These are phyloP conservation scores for Davidsoniella eucalypti DNA, from an alignment of 2,329 filamentous ascomycete species.

Conservation along the genomic window DNA sequence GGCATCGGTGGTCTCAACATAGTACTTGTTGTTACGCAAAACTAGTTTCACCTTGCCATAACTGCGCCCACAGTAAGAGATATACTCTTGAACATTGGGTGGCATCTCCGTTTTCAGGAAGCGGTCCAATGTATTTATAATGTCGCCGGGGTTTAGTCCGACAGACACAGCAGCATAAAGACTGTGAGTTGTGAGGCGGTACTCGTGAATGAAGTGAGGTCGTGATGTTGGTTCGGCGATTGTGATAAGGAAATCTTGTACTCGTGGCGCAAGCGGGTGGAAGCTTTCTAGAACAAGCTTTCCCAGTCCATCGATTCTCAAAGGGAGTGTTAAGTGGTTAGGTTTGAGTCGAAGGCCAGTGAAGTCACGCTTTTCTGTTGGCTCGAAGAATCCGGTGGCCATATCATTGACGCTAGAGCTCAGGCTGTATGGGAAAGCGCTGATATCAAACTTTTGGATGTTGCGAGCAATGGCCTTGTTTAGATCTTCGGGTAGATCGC, in stretches of 20 bases:
- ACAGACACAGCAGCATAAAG: constrained; percentile 92
- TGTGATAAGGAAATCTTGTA: constrained; percentile 88
- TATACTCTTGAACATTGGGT: constrained; percentile 63
- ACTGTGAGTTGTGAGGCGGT: constrained; percentile 78
- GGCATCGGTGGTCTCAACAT: constrained; percentile 80
- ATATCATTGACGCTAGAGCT: constrained; percentile 22
- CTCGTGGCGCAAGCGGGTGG: constrained; percentile 68
- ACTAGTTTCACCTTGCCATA: constrained; percentile 95
- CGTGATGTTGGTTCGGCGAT: constrained; percentile 87
- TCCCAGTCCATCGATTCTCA: constrained; percentile 83
- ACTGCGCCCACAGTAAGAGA: constrained; percentile 63
- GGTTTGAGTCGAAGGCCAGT: constrained; percentile 69
- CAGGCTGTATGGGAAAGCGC: constrained; percentile 28
- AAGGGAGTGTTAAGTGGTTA: constrained; percentile 74
- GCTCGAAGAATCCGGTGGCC: constrained; percentile 29
- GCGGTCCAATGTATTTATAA: constrained; percentile 72
- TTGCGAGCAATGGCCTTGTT: constrained; percentile 37
- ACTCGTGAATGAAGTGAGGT: constrained; percentile 84
- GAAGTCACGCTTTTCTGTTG: constrained; percentile 44
- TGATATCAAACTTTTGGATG: constrained; percentile 41
- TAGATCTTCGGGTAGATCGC: constrained; percentile 27
- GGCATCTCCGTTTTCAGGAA: constrained; percentile 82
- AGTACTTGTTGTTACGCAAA: constrained; percentile 86
- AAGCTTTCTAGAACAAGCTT: constrained; percentile 91
- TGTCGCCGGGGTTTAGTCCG: constrained; percentile 76